These are phyloP conservation scores for Diaporthe citriasiana DNA, from an alignment of 2,329 filamentous ascomycete genomes.

Conservation along the genomic window DNA sequence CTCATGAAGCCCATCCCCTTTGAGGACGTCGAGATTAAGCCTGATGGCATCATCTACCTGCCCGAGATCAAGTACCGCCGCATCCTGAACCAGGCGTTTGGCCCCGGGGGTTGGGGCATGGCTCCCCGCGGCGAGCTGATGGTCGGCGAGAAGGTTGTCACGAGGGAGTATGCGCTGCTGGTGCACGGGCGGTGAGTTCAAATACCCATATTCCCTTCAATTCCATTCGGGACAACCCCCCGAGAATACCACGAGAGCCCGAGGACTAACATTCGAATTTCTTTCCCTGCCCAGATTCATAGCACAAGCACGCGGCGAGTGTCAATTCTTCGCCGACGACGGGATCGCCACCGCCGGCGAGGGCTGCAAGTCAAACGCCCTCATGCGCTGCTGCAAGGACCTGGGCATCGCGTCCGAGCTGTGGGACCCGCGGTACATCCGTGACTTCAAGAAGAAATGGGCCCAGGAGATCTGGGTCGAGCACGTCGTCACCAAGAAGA, in stretches of 20 bases:
- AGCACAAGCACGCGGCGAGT: slow-evolving; percentile 92
- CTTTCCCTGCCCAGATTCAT: slow-evolving; percentile 74
- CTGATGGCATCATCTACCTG: slow-evolving; percentile 95
- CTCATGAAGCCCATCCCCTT: slow-evolving; percentile 76
- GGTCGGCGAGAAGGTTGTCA: slow-evolving; percentile 84
- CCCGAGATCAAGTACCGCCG: slow-evolving; percentile 98
- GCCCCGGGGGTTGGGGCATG: slow-evolving; percentile 94
- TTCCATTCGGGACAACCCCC: background rate
- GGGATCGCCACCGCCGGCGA: slow-evolving; percentile 95
- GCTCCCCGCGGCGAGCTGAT: slow-evolving; percentile 89
- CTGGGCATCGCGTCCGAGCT: slow-evolving; percentile 94
- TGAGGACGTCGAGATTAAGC: slow-evolving; percentile 94
- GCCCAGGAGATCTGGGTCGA: slow-evolving; percentile 91
- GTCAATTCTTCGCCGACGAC: slow-evolving; percentile 88
- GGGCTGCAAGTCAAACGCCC: slow-evolving; percentile 96
- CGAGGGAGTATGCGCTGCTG: slow-evolving; percentile 93
- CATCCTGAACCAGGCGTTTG: slow-evolving; percentile 91
- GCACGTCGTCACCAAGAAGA: slow-evolving; percentile 88
- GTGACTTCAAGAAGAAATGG: slow-evolving; percentile 81
- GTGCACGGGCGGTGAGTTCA: slow-evolving; percentile 83
- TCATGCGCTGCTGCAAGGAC: slow-evolving; percentile 99
- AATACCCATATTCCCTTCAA: background rate
- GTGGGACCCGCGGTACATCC: slow-evolving; percentile 95
- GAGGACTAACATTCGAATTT: background rate
- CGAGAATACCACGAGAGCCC: background rate